A percentile compares a stretch with the other conserved stretches of the same genome.
Conservation (phyloP, 2,329 filamentous ascomycete genomes). For the Didymella glomerata region DNA sequence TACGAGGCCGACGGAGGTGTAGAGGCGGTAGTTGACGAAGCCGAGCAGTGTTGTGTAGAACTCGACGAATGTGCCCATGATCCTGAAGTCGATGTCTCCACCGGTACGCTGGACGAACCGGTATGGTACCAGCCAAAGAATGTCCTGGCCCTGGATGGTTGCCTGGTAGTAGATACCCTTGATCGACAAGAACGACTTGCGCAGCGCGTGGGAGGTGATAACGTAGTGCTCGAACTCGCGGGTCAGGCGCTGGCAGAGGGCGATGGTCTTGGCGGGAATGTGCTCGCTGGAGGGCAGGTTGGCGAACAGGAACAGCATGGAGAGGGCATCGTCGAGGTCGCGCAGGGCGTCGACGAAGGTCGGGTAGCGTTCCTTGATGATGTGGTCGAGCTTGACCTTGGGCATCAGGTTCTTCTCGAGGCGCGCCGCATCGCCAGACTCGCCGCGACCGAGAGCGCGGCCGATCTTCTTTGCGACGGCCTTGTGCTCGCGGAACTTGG, state of each 20-base stretch:
- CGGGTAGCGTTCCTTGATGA: slow-evolving; percentile 97
- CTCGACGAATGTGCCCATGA: slow-evolving; percentile 99
- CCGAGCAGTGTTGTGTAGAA: slow-evolving; percentile 97
- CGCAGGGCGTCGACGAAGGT: slow-evolving; percentile 94
- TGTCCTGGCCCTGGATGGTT: slow-evolving; percentile 94
- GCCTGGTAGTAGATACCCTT: slow-evolving; percentile 99
- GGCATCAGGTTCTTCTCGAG: slow-evolving; percentile 92
- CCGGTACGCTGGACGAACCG: slow-evolving; percentile 96
- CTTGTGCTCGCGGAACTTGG: slow-evolving; percentile 97
- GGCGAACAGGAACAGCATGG: slow-evolving; percentile 96
- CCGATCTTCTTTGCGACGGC: slow-evolving; percentile 97
- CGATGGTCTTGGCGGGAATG: slow-evolving; percentile 94
- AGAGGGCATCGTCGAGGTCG: slow-evolving; percentile 95
- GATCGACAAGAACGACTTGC: slow-evolving; percentile 97
- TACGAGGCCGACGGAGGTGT: slow-evolving; percentile 88
- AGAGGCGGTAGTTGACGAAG: slow-evolving; percentile 95
- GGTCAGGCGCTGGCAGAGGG: slow-evolving; percentile 89
- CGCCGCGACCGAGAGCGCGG: slow-evolving; percentile 87
- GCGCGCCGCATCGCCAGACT: slow-evolving; percentile 86
- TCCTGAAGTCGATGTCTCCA: slow-evolving; percentile 95
- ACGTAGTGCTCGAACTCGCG: slow-evolving; percentile 98
- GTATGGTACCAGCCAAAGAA: slow-evolving; percentile 97
- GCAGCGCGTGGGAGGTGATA: slow-evolving; percentile 87
- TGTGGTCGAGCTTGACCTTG: slow-evolving; percentile 90
- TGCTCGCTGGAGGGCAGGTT: slow-evolving; percentile 90